Evolutionary conservation across 805 yeast genomes (phyloP).

Genomic region (Wickerhamomyces silvicola): DNA sequence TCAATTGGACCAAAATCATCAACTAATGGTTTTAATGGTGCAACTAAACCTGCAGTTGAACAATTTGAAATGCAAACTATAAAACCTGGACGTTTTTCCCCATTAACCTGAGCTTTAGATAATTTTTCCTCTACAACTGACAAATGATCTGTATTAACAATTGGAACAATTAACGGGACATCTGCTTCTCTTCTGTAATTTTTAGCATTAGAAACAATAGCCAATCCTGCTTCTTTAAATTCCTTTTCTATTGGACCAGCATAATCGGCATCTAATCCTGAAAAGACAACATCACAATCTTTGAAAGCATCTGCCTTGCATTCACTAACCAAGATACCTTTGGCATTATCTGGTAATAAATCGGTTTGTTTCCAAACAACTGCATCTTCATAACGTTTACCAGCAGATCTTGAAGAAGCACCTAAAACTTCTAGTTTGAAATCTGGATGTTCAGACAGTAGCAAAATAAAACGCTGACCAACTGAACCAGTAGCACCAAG

Average conservation of each 20-base stretch:
- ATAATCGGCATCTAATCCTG: slow-evolving; percentile 87
- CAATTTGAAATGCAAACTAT: slow-evolving; percentile 96
- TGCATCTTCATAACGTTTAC: slow-evolving; percentile 78
- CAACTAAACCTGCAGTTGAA: slow-evolving; percentile 96
- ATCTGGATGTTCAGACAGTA: slow-evolving; percentile 82
- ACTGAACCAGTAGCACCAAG: slow-evolving; percentile 98
- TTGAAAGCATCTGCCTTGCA: slow-evolving; percentile 73
- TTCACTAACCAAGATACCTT: slow-evolving; percentile 60
- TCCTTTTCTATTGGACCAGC: slow-evolving; percentile 91
- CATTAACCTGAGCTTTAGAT: slow-evolving; percentile 45
- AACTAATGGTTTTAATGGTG: slow-evolving; percentile 91
- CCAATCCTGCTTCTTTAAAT: slow-evolving; percentile 74
- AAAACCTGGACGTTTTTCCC: slow-evolving; percentile 64
- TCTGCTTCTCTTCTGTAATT: slow-evolving; percentile 83
- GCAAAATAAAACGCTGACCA: slow-evolving; percentile 89
- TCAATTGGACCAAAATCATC: slow-evolving; percentile 89
- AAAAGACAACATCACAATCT: slow-evolving; percentile 90
- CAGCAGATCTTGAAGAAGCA: slow-evolving; percentile 92
- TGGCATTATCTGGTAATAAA: slow-evolving; percentile 64
- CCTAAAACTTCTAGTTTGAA: slow-evolving; percentile 82
- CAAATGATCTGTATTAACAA: slow-evolving; percentile 88
- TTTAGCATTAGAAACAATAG: slow-evolving; percentile 90
- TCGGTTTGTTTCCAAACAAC: slow-evolving; percentile 92
- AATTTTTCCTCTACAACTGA: slow-evolving; percentile 59
- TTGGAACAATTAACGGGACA: slow-evolving; percentile 93